Conservation (phyloP, 2,329 filamentous ascomycete species). For the Leptographium radiaticola region DNA sequence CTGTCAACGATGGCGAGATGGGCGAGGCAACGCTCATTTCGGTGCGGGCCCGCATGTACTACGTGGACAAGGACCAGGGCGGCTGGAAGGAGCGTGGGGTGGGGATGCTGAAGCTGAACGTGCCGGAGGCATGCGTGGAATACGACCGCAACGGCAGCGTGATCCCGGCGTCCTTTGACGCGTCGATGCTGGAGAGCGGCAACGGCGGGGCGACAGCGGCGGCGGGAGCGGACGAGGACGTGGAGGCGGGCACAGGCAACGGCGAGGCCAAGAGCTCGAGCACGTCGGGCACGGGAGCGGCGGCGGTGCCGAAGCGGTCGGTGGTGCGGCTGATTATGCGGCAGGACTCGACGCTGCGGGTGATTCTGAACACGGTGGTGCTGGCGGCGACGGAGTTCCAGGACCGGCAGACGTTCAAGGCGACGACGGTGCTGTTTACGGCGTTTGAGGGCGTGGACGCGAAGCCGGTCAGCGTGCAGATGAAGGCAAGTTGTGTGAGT, state of each 20-base stretch:
- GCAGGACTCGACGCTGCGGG: slow-evolving; percentile 75
- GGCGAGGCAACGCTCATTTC: slow-evolving; percentile 49
- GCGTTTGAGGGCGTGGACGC: slow-evolving; percentile 44
- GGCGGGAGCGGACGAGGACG: slow-evolving; percentile 16
- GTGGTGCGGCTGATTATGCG: slow-evolving; percentile 73
- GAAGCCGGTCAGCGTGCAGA: slow-evolving; percentile 44
- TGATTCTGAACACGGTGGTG: slow-evolving; percentile 76
- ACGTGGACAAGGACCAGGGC: slow-evolving; percentile 53
- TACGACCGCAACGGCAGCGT: slow-evolving; percentile 29
- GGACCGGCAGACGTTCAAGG: slow-evolving; percentile 60
- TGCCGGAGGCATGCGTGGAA: slow-evolving; percentile 42
- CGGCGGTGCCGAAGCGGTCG: slow-evolving; percentile 21
- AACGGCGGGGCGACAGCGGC: slow-evolving; percentile 15
- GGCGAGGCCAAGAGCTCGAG: neutral
- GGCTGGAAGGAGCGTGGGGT: slow-evolving; percentile 85
- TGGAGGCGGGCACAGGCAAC: slow-evolving; percentile 5
- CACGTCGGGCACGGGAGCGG: neutral
- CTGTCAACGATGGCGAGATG: slow-evolving; percentile 76
- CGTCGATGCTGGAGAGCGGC: slow-evolving; percentile 8
- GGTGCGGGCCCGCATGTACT: slow-evolving; percentile 72
- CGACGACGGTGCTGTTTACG: slow-evolving; percentile 54
- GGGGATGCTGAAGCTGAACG: slow-evolving; percentile 76
- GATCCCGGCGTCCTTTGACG: slow-evolving; percentile 13
- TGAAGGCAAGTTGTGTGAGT: slow-evolving; percentile 36
- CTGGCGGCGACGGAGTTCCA: slow-evolving; percentile 70